Percentiles rank a stretch among this genome's conserved stretches.
These are phyloP conservation scores for Helicostylum pulchrum DNA, from an alignment of 192 early-diverging fungal species.

Conservation along the genomic window DNA sequence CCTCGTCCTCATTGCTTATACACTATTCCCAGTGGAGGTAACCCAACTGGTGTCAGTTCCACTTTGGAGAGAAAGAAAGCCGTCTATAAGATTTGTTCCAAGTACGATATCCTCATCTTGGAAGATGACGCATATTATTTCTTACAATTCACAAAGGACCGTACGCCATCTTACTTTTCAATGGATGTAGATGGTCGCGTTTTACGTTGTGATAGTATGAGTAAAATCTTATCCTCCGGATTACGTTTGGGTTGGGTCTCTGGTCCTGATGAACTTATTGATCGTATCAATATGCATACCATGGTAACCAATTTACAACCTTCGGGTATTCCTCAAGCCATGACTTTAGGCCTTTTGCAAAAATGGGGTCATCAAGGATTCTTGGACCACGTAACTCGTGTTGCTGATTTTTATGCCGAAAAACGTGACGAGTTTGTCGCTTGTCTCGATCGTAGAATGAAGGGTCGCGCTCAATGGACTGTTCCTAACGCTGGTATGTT, in stretches of 20 bases:
- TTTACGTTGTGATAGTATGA: conserved; percentile 88
- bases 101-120: conserved; percentile 79
- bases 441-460: conserved; percentile 59
- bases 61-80: conserved; percentile 69
- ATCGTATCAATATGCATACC: conserved; percentile 78
- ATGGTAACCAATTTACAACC: conserved; percentile 77
- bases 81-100: conserved; percentile 73
- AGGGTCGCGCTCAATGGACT: conserved; percentile 53
- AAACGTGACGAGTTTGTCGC: conserved; percentile 68
- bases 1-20: conserved; percentile 56
- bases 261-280: conserved; percentile 64
- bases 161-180: conserved; percentile 71
- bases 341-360: conserved; percentile 67
- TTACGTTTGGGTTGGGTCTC: conserved; percentile 81
- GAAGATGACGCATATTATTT: conserved; percentile 98
- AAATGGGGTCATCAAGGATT: conserved; percentile 84
- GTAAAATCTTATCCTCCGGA: conserved; percentile 88
- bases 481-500: conserved; percentile 66
- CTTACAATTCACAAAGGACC: conserved; percentile 58
- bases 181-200: conserved; percentile 88
- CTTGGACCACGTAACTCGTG: conserved; percentile 63
- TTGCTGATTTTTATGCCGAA: conserved; percentile 70
- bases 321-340: conserved; percentile 75
- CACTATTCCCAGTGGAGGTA: conserved; percentile 83
- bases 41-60: conserved; percentile 86